Base-by-base conservation (phyloP, 78 protist genomes). In the Dictyostelium capitatum region DNA sequence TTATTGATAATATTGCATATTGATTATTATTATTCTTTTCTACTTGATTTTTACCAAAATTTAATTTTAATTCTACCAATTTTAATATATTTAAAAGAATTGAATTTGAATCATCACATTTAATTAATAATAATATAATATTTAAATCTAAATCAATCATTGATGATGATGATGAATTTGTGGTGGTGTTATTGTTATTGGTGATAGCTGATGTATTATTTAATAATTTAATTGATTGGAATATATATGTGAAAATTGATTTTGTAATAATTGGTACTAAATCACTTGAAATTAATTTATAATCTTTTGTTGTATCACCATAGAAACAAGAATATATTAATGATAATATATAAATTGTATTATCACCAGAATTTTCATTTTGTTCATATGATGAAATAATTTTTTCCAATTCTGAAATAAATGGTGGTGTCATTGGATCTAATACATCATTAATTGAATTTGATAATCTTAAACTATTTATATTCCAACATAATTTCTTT, bases 401-500 rank as follows among this genome's bases (percentile, higher is more conserved):
- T 59, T 80, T 41, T 84, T 72, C 81, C 14, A 74, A 57, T 74
- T 84, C 91, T 43, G 4, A 73, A 14, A 84, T n/a, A 15, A 84
- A 43, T 37, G 81, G 80, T 11, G 28, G 15, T 56, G 37, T 30
- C 41, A 84, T 37, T 84, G 91, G 91, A 32, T 41, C 20, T 59
- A 84, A 59, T 19, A 84, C n/a, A 23, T 59, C 51, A 6, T 72
- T 25, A n/a, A 84, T 57, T 54, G 78, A 74, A 17, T 72, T 37
- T 37, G 81, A 51, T 84, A 78, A 59, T 74, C 91, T 70, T 2
- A 84, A 11, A n/a, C 20, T 59, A 80, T 46, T 80, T 37, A 62
- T 80, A 80, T 80, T 80, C 74, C 85, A 59, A 80, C 75, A 80
- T 46, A 80, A 30, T 80, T 62, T 80, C 23, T 57, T 54, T 32